Percentiles rank a stretch among this genome's conserved stretches.
Evolutionary conservation across 345 rosid genomes (phyloP).

Genomic region (Bretschneidera sinensis): DNA sequence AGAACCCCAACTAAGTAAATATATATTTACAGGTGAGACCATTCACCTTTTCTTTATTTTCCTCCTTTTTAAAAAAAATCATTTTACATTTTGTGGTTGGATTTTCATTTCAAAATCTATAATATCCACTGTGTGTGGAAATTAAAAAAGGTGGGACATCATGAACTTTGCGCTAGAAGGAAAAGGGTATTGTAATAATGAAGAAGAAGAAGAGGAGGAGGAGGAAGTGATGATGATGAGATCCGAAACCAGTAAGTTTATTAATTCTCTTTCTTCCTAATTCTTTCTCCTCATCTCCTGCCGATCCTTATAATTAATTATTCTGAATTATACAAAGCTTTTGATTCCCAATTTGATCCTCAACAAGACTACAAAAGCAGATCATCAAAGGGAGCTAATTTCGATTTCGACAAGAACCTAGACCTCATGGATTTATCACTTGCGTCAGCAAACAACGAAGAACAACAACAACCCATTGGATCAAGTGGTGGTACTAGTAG

Average conservation of each 20-base stretch:
- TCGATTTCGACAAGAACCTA: conserved; percentile 31
- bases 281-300: conserved; percentile 19
- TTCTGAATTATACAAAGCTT: conserved; percentile 20
- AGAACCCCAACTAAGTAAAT: neutral
- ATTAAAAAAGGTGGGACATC: conserved; percentile 19
- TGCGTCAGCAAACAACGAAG: conserved; percentile 32
- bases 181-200: conserved; percentile 22
- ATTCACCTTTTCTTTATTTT: conserved; percentile 22
- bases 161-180: conserved; percentile 38
- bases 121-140: conserved; percentile 20
- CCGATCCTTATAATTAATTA: too few relatives aligned
- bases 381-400: conserved; percentile 9
- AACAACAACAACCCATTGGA: conserved; percentile 19
- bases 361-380: conserved; percentile 15
- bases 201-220: conserved; percentile 33
- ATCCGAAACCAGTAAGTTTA: conserved; percentile 18
- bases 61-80: conserved; percentile 9
- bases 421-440: conserved; percentile 45
- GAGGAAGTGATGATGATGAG: conserved; percentile 6
- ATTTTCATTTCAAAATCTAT: conserved; percentile 28
- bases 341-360: conserved; percentile 20
- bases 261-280: conserved; percentile 6
- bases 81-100: conserved; percentile 21
- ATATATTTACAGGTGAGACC: conserved; percentile 34
- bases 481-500: conserved; percentile 19